Evolutionary conservation across 2,329 filamentous ascomycete species (phyloP).

Genomic region (Ascochyta rabiei): DNA sequence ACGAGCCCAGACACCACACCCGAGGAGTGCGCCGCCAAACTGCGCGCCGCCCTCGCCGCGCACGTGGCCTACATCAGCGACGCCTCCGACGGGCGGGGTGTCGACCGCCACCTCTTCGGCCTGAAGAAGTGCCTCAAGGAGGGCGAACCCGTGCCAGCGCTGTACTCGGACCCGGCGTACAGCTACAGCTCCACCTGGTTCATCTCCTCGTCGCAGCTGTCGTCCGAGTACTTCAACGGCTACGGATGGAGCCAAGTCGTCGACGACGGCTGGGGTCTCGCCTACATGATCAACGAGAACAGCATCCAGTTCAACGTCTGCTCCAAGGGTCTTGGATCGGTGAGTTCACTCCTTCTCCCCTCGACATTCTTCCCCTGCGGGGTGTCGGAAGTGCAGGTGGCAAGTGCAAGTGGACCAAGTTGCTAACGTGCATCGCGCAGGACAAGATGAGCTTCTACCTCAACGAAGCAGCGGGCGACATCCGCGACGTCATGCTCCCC

Average conservation of each 20-base stretch:
- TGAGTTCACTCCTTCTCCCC: slow-evolving; percentile 29
- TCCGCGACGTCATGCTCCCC: slow-evolving; percentile 83
- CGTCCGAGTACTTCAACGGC: slow-evolving; percentile 96
- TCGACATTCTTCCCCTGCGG: neutral
- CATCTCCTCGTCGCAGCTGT: slow-evolving; percentile 86
- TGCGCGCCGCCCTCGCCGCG: slow-evolving; percentile 79
- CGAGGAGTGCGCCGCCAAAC: slow-evolving; percentile 71
- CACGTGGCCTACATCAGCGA: slow-evolving; percentile 91
- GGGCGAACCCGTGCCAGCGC: slow-evolving; percentile 78
- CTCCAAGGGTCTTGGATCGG: slow-evolving; percentile 84
- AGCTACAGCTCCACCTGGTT: slow-evolving; percentile 87
- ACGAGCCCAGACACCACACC: slow-evolving; percentile 68
- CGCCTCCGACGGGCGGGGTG: slow-evolving; percentile 89
- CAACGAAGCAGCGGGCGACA: slow-evolving; percentile 88
- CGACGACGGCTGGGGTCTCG: slow-evolving; percentile 93
- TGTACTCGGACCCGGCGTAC: slow-evolving; percentile 88
- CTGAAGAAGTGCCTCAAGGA: slow-evolving; percentile 86
- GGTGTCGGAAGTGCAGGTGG: too few species aligned
- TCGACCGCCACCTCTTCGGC: slow-evolving; percentile 96
- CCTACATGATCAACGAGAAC: slow-evolving; percentile 99
- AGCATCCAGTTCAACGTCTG: slow-evolving; percentile 98
- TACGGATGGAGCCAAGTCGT: slow-evolving; percentile 99
- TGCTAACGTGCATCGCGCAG: slow-evolving; percentile 34
- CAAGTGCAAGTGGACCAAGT: too few species aligned
- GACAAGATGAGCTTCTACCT: slow-evolving; percentile 95